Evolutionary conservation across 208 protist genomes (phyloP), one percentile per base, ranked within the genome.

Genomic region (Leptomonas seymouri): DNA sequence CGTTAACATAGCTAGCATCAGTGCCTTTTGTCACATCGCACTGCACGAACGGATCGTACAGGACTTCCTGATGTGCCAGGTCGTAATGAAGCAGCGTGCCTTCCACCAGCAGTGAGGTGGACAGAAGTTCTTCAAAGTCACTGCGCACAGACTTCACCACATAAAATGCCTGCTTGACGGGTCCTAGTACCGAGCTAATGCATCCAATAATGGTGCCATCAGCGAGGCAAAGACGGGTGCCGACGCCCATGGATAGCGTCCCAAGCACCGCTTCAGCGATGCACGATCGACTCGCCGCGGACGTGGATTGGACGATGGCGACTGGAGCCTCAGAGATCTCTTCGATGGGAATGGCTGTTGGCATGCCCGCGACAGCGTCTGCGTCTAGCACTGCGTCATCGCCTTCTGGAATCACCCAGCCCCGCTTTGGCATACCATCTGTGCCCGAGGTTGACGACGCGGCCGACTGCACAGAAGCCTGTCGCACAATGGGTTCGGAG

Each of bases 1-100:
- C 92, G 63, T 97, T 90, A 28, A 97, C 65, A 67, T 95, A 97
- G 63, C 88, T 94, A 0, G 92, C 92, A 58, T 97, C 92, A 0
- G 89, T 97, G 28, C 87, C 92, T 9, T 77, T 74, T 12, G 62
- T 60, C 14, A 61, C 76, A 54, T 91, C 86, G 41, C 88, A 94
- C 69, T 90, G 87, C 44, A 54, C 46, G 21, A 67, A 66, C 0
- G 76, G 74, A 48, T 91, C 75, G 57, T 76, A 89, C 45, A 94
- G 82, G 21, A 94, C 78, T 25, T 72, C 44, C 30, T 85, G 82
- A 34, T 80, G 74, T 9, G 62, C 62, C 7, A 93, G 54, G 55
- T 91, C 86, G 64, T 83, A 90, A 70, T 88, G 80, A 25, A 96
- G 76, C 23, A 12, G 11, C 27, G 60, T 69, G 0, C 71, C 86